Evolutionary conservation across 2,329 filamentous ascomycete species (phyloP), one percentile per base, ranked within the genome.

Genomic region (Neonectria faginata): DNA sequence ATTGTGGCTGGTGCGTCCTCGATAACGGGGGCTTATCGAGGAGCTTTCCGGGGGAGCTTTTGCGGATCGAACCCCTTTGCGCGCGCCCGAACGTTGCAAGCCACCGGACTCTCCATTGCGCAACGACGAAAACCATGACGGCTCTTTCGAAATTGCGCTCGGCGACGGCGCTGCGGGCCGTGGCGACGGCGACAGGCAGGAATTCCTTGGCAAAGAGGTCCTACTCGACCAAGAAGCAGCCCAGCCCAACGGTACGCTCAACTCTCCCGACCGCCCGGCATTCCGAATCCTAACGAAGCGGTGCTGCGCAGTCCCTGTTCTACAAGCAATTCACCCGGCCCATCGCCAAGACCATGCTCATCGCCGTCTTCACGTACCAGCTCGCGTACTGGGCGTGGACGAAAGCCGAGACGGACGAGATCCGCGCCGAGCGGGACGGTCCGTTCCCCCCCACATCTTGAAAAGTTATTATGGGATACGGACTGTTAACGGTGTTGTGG

Each of bases 331-430:
- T 93, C 75, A 88, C 89, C 42, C 85, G 91, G 2, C 92, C 92
- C 3, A 83, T 95, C 50, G 85, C 88, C 57, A 95, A 94, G 80
- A 89, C 89, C 58, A 87, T 93, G 69, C 84, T 95, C 41, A 85
- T 91, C 74, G 91, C 92, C 58, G 86, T 94, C 60, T 89, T 93
- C 74, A 91, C 90, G 2, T 96, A 95, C 77, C 92, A 96, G 79
- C 73, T 92, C n/a, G 79, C 86, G 14, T 95, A 94, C 79, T 93
- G 88, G 82, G 81, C 80, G 14, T 96, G 92, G 92, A 76, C 87
- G 41, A 92, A 90, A 78, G 83, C 95, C 55, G 92, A 94, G 78
- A 86, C 86, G 36, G 85, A 92, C 58, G 92, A 96, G 80, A 82
- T 87, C 61, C 88, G 86, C 74, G 80, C 81, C 20, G 82, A 88